These are phyloP conservation scores for Beauveria scarabaeidicola DNA, from an alignment of 2,329 filamentous ascomycete genomes.

Conservation along the genomic window DNA sequence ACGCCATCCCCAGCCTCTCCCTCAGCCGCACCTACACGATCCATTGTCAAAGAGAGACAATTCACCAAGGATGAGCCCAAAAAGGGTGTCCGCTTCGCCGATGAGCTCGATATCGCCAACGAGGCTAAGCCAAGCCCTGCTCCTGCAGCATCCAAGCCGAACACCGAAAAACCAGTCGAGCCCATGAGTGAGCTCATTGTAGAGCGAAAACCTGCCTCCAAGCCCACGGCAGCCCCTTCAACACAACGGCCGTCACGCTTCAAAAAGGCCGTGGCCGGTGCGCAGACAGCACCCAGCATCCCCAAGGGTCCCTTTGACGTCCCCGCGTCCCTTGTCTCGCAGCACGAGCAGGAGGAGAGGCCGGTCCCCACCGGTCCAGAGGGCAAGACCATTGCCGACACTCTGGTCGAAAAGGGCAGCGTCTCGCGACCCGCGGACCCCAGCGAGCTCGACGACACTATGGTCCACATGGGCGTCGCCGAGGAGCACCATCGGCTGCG, in stretches of 20 bases:
- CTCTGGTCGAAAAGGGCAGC: conserved; percentile 46
- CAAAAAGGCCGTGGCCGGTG: conserved; percentile 29
- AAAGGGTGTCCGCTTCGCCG: conserved; percentile 77
- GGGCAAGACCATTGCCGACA: conserved; percentile 50
- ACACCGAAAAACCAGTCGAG: conserved; percentile 29
- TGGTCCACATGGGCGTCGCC: conserved; percentile 69
- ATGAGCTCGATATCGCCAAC: conserved; percentile 60
- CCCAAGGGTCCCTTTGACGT: conserved; percentile 37
- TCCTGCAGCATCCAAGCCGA: conserved; percentile 14
- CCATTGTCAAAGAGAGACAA: conserved; percentile 25
- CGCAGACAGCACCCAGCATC: conserved; percentile 15
- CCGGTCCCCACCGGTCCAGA: conserved; percentile 40
- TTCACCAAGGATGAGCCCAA: conserved; percentile 24
- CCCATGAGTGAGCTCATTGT: conserved; percentile 43
- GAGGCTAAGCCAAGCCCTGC: conserved; percentile 19
- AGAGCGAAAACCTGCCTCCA: conserved; percentile 31
- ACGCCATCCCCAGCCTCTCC: conserved; percentile 16
- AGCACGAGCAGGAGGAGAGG: conserved; percentile 25
- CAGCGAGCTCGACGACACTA: conserved; percentile 59
- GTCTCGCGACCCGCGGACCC: conserved; percentile 28
- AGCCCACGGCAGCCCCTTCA: conserved; percentile 13
- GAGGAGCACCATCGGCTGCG: conserved; percentile 76
- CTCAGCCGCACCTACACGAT: conserved; percentile 21
- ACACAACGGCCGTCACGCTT: conserved; percentile 41
- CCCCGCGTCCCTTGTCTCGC: conserved; percentile 26